These are phyloP conservation scores for Vigna hirtella DNA, from an alignment of 306 rosid species.

Conservation along the genomic window DNA sequence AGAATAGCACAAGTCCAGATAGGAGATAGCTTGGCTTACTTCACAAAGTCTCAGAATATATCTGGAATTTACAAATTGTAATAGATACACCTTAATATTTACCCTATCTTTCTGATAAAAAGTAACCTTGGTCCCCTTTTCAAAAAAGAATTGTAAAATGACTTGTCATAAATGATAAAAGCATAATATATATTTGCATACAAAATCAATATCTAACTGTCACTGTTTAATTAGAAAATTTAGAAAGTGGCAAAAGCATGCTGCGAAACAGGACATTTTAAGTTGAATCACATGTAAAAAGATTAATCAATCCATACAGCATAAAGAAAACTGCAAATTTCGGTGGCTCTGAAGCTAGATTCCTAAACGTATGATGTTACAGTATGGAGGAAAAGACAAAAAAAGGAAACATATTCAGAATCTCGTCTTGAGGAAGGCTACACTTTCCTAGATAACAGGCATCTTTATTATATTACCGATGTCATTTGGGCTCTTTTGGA, in stretches of 20 bases:
- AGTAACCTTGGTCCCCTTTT: background rate
- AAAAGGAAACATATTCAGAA: conserved; percentile 37
- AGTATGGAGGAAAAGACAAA: background rate
- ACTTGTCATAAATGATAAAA: background rate
- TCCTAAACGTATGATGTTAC: conserved; percentile 33
- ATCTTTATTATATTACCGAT: conserved; percentile 31
- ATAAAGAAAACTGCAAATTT: conserved; percentile 6
- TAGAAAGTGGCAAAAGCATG: conserved; percentile 49
- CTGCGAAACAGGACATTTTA: conserved; percentile 58
- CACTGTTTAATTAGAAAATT: conserved; percentile 28
- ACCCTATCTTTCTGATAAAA: background rate
- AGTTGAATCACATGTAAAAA: conserved; percentile 54
- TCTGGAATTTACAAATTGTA: background rate
- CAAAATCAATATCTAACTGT: conserved; percentile 21
- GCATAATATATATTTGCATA: background rate
- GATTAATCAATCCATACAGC: conserved; percentile 45
- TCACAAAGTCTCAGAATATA: background rate
- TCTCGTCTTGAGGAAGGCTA: conserved; percentile 31
- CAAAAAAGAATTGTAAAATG: background rate
- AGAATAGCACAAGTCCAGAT: background rate
- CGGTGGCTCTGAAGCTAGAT: conserved; percentile 19
- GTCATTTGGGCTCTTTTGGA: conserved; percentile 74
- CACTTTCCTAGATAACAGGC: conserved; percentile 1
- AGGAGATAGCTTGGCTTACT: background rate
- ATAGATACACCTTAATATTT: background rate